These are phyloP conservation scores for Epichloe uncinata DNA, from an alignment of 2,329 filamentous ascomycete species.

Conservation along the genomic window DNA sequence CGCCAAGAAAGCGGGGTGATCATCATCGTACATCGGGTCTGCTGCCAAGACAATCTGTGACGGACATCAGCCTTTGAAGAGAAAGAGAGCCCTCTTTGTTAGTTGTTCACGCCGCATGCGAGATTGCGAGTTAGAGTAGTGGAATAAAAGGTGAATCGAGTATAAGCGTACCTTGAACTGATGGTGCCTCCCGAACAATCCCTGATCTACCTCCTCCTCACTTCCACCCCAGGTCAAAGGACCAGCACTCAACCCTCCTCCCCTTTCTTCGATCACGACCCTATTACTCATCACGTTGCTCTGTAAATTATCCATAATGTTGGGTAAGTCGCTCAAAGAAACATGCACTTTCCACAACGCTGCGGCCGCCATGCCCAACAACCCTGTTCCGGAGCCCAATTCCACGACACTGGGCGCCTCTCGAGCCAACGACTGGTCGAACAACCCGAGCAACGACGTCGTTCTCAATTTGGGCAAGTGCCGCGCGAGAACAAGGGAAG, in stretches of 20 bases:
- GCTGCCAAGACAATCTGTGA: conserved; percentile 64
- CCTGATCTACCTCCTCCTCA: conserved; percentile 29
- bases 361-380: conserved; percentile 80
- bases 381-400: conserved; percentile 77
- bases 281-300: conserved; percentile 58
- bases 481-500: conserved; percentile 71
- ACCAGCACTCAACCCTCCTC: conserved; percentile 47
- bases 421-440: conserved; percentile 22
- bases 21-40: conserved; percentile 75
- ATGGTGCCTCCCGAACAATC: conserved; percentile 29
- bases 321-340: conserved; percentile 67
- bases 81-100: too few species aligned
- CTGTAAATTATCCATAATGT: conserved; percentile 71
- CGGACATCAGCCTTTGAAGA: not conserved
- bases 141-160: not conserved
- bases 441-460: conserved; percentile 31
- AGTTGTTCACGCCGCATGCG: too few species aligned
- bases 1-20: conserved; percentile 64
- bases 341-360: conserved; percentile 54
- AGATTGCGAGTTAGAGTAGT: too few species aligned
- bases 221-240: conserved; percentile 61
- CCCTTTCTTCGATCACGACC: conserved; percentile 36
- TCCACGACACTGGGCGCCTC: conserved; percentile 45
- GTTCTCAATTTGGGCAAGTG: conserved; percentile 42
- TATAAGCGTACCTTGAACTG: conserved; percentile 34